phyloP scores from a whole-genome alignment of 2,329 filamentous ascomycete genomes.

The Sporothrix humicola region DNA sequence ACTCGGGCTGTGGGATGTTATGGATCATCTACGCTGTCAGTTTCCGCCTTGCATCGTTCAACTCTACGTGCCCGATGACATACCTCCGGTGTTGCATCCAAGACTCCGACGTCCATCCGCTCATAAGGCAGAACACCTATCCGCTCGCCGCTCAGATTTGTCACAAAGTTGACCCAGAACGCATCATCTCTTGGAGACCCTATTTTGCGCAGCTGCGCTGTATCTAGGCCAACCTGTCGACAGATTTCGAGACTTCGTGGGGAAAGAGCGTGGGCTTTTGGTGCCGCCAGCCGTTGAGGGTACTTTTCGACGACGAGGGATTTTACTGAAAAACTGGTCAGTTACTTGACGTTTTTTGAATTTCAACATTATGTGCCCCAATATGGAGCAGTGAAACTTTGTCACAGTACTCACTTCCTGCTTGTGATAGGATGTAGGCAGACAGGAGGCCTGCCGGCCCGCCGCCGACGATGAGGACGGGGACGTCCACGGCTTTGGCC shows the following conservation, averaged over 20 bases:
- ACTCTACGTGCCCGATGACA: too few species aligned
- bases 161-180: constrained; percentile 1
- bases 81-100: background rate
- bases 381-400: background rate
- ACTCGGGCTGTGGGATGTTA: background rate
- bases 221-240: background rate
- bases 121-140: background rate
- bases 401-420: background rate
- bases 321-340: background rate
- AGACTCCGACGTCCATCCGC: background rate
- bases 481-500: background rate
- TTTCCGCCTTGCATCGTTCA: too few species aligned
- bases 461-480: background rate
- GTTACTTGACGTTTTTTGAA: background rate
- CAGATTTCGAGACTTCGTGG: background rate
- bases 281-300: background rate
- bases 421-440: background rate
- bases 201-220: background rate
- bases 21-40: background rate
- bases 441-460: background rate
- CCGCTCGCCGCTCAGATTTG: background rate
- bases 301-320: background rate
- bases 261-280: background rate
- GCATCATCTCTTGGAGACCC: background rate
- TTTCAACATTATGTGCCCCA: background rate